Conservation (phyloP, 495 filamentous ascomycete species). For the Penicillium macrosclerotiorum region DNA sequence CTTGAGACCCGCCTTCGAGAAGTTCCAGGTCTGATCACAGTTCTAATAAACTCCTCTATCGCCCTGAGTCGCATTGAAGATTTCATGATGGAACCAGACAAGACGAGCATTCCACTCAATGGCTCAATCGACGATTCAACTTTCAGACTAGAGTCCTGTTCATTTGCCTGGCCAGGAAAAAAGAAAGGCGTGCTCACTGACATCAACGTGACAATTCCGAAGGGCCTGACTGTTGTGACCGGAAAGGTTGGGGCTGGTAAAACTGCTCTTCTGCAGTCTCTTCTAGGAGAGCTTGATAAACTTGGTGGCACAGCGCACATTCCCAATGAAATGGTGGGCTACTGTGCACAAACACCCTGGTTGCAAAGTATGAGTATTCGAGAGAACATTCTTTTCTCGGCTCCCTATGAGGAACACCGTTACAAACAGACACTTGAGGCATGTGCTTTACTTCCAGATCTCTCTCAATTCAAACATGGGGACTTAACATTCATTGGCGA, state of each 20-base stretch:
- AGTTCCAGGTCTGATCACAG: slow-evolving; percentile 66
- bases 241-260: slow-evolving; percentile 82
- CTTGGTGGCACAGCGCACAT: slow-evolving; percentile 54
- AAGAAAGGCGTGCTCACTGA: slow-evolving; percentile 57
- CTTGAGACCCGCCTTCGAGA: slow-evolving; percentile 67
- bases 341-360: slow-evolving; percentile 86
- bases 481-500: slow-evolving; percentile 70
- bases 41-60: slow-evolving; percentile 70
- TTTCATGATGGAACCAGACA: slow-evolving; percentile 83
- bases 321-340: slow-evolving; percentile 70
- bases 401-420: slow-evolving; percentile 61
- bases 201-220: slow-evolving; percentile 57
- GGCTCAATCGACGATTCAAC: slow-evolving; percentile 22
- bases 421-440: slow-evolving; percentile 61
- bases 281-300: slow-evolving; percentile 76
- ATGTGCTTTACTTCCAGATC: slow-evolving; percentile 62
- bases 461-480: slow-evolving; percentile 61
- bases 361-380: slow-evolving; percentile 87
- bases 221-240: slow-evolving; percentile 64
- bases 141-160: slow-evolving; percentile 58
- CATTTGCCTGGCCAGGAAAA: slow-evolving; percentile 75
- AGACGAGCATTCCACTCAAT: slow-evolving; percentile 46
- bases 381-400: slow-evolving; percentile 79
- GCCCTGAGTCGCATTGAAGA: slow-evolving; percentile 74
- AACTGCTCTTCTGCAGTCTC: slow-evolving; percentile 72